Evolutionary conservation across 495 filamentous ascomycete species (phyloP), one percentile per base, ranked within the genome.

Genomic region (Penicillium antarcticum): DNA sequence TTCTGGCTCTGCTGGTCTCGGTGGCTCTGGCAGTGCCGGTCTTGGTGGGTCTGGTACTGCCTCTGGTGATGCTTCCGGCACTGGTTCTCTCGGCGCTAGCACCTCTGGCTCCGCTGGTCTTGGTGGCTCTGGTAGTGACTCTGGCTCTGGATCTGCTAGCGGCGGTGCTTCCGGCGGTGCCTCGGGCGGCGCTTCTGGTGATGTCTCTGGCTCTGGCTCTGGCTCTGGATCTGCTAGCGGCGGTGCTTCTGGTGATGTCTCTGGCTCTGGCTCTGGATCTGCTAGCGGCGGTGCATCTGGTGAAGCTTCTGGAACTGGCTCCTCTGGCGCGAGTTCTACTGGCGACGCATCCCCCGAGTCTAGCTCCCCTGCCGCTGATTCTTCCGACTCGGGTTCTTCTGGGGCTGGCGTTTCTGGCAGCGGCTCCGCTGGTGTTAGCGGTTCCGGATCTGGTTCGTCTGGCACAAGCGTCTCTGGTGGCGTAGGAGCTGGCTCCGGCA

Each of bases 371-470:
- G 35, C 23, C 38, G 12, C 43, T 21, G 51, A 40, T 43, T 32
- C 36, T 41, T 52, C 48, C 32, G 48, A 26, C 52, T 51, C 46
- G 42, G 52, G 52, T 35, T 50, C 52, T 55, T 23, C 40, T 50
- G 46, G 48, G 42, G 16, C 51, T 46, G 51, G 44, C 16, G 34
- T 38, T 48, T 45, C 48, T 52, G 54, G 43, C 45, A 21, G 14
- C 40, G 44, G 42, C 53, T 51, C 53, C 43, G 32, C 47, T 56
- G 48, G 53, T 42, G 37, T n/a, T 51, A 31, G 54, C 54, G 37
- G 52, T 55, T 55, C 52, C 52, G 46, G 46, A 55, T 55, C 52
- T 55, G 52, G 39, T 50, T 26, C 42, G 36, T 26, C 34, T 45
- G 51, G 37, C 33, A n/a, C 40, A 44, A 33, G 47, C 10, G 36